These are phyloP conservation scores for Fusarium marasasianum DNA, from an alignment of 2,329 filamentous ascomycete genomes.

Conservation along the genomic window DNA sequence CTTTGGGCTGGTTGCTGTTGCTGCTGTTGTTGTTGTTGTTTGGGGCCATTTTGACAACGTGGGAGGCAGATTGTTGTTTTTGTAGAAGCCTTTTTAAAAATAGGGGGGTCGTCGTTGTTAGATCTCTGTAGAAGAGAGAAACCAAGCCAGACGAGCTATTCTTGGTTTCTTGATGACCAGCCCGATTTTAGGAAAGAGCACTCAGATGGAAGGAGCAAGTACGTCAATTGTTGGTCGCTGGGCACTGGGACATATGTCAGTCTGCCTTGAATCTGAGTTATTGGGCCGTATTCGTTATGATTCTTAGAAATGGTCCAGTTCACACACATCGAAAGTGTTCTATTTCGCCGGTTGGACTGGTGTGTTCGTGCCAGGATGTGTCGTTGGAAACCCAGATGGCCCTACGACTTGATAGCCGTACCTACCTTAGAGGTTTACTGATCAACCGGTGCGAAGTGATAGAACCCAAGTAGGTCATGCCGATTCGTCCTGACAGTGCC, in stretches of 20 bases:
- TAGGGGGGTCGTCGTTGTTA: rapidly evolving
- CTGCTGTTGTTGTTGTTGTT: background rate
- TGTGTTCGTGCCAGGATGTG: background rate
- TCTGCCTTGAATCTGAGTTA: background rate
- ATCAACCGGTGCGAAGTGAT: background rate
- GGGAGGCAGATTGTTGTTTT: background rate
- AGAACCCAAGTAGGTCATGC: background rate
- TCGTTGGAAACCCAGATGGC: background rate
- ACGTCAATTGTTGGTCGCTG: background rate
- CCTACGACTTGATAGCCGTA: background rate
- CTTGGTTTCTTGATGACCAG: background rate
- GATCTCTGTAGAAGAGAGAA: background rate
- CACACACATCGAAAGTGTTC: background rate
- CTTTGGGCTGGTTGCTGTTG: background rate
- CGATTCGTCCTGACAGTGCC: background rate
- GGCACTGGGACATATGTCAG: background rate
- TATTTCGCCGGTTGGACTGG: background rate
- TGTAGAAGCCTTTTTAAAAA: background rate
- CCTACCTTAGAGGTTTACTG: background rate
- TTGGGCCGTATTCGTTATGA: background rate
- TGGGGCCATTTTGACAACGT: background rate
- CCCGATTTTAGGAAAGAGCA: background rate
- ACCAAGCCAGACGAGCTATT: background rate
- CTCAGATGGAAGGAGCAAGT: background rate
- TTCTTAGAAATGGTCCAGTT: background rate